Conservation (phyloP, 768 basidiomycete genomes). For the Chalciporus sphaerocephalus region DNA sequence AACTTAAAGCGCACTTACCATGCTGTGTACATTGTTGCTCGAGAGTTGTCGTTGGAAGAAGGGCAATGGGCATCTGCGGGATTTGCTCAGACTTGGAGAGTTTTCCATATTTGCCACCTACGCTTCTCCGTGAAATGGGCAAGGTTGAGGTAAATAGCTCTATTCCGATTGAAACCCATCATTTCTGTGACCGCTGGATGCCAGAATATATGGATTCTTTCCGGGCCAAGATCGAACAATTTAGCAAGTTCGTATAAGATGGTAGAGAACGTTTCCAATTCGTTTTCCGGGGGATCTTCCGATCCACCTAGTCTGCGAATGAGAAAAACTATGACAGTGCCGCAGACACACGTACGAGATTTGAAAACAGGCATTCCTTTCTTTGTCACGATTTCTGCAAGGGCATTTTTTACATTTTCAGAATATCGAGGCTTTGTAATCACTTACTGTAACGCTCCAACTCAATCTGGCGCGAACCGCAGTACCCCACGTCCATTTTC, state of each 20-base stretch:
- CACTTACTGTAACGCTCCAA: constrained; percentile 8
- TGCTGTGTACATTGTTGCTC: not conserved
- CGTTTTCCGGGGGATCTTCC: not conserved
- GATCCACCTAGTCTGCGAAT: constrained; percentile 1
- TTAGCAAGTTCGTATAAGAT: constrained; percentile 6
- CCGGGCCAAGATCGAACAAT: constrained; percentile 3
- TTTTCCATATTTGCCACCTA: constrained; percentile 1
- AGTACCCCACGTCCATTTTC: constrained; percentile 10
- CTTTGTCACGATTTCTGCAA: not conserved
- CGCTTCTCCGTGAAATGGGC: constrained; percentile 11
- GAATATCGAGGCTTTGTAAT: not conserved
- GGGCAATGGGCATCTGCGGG: not conserved
- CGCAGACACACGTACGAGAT: not conserved
- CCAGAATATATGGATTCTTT: constrained; percentile 11
- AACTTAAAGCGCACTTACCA: not conserved
- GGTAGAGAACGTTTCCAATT: constrained; percentile 4
- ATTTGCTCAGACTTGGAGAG: not conserved
- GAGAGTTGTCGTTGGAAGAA: not conserved
- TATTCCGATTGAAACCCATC: constrained; percentile 19
- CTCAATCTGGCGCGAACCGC: constrained; percentile 4
- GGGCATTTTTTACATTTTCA: not conserved
- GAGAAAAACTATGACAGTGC: not conserved
- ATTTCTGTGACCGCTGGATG: constrained; percentile 4
- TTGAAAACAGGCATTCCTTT: constrained; percentile 4
- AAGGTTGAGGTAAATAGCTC: constrained; percentile 12